Evolutionary conservation across 352 stramenopile species (phyloP).

Genomic region (Thraustochytrium sp.): DNA sequence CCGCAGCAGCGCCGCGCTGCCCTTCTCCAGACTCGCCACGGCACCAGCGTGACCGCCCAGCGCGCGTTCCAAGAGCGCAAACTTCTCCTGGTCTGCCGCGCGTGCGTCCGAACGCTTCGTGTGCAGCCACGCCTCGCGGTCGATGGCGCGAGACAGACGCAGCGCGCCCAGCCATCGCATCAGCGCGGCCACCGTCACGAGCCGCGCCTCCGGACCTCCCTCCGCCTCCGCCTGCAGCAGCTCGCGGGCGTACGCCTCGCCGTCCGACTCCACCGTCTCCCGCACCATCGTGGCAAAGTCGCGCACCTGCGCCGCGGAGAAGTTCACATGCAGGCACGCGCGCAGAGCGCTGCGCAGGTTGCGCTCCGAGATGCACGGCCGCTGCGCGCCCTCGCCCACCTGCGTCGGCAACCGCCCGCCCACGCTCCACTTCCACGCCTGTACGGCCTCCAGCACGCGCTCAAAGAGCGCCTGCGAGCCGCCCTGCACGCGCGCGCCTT

Average conservation of each 20-base stretch:
- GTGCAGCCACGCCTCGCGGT: not conserved
- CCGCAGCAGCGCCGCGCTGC: not conserved
- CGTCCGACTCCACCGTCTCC: not conserved
- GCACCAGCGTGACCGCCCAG: not conserved
- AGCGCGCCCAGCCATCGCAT: not conserved
- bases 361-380: not conserved
- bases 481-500: not conserved
- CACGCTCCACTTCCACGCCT: slow-evolving; percentile 26
- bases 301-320: not conserved
- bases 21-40: not conserved
- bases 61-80: not conserved
- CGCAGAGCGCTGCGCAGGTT: slow-evolving; percentile 16
- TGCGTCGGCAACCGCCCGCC: not conserved
- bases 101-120: not conserved
- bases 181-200: not conserved
- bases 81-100: not conserved
- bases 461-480: not conserved
- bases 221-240: not conserved
- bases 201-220: not conserved
- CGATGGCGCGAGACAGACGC: not conserved
- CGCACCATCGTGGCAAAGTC: not conserved
- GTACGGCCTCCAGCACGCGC: not conserved
- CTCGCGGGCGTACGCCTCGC: not conserved
- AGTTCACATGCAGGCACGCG: not conserved
- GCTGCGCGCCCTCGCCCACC: not conserved